Percentiles rank a stretch among this genome's conserved stretches.
phyloP scores from a whole-genome alignment of 2,329 filamentous ascomycete species.

The Onygena corvina region DNA sequence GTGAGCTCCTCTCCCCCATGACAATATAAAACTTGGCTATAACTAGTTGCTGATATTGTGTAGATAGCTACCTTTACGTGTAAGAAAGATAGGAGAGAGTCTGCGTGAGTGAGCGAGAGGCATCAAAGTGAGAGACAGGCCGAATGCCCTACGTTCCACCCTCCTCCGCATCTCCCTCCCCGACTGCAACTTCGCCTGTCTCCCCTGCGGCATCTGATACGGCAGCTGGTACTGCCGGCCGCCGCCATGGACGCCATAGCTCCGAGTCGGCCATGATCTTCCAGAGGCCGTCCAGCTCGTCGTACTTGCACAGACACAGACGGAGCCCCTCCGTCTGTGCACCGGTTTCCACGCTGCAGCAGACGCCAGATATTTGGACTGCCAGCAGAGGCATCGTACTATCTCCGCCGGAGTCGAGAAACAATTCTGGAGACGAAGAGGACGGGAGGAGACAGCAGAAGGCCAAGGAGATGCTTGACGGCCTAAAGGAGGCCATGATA shows the following conservation, averaged over 20 bases:
- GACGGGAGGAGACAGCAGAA: constrained; percentile 37
- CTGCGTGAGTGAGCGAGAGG: background rate
- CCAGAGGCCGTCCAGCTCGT: constrained; percentile 44
- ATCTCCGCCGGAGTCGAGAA: constrained; percentile 76
- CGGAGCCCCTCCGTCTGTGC: constrained; percentile 44
- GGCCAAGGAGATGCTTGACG: constrained; percentile 41
- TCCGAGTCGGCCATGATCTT: constrained; percentile 14
- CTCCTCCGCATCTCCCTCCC: constrained; percentile 45
- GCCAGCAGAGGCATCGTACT: constrained; percentile 70
- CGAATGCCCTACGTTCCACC: constrained; percentile 43
- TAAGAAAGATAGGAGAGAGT: background rate
- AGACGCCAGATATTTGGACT: constrained; percentile 7
- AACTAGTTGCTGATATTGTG: background rate
- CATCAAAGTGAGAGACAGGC: constrained; percentile 17
- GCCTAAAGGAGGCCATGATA: constrained; percentile 72
- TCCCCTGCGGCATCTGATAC: constrained; percentile 15
- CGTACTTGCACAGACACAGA: constrained; percentile 51
- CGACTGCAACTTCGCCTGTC: constrained; percentile 38
- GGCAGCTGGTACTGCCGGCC: constrained; percentile 28
- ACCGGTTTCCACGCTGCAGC: constrained; percentile 16
- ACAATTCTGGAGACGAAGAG: constrained; percentile 76
- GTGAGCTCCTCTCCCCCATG: too few relatives aligned
- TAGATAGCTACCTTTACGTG: background rate
- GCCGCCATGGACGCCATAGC: constrained; percentile 14
- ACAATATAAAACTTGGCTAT: too few relatives aligned